Evolutionary conservation across 139 green algal species (phyloP).

Genomic region (Haematococcus lacustris): DNA sequence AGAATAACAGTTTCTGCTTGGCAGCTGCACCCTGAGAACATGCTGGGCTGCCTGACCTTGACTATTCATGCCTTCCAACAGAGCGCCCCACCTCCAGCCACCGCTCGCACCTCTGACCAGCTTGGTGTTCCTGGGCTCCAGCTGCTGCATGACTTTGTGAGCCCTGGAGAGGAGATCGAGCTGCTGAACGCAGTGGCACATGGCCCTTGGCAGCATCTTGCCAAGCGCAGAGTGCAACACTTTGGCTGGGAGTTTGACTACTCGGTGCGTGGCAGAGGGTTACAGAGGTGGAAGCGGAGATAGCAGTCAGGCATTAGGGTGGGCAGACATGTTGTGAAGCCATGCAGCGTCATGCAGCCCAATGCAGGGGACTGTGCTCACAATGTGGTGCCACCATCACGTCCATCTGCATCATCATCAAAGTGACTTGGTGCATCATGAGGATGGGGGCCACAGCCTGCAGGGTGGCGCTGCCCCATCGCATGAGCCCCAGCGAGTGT

Average conservation of each 20-base stretch:
- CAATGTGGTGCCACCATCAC: not conserved
- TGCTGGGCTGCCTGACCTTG: no score
- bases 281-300: not conserved
- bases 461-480: not conserved
- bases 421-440: not conserved
- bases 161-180: constrained; percentile 23
- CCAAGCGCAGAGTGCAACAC: constrained; percentile 78
- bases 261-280: constrained; percentile 3
- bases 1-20: no score
- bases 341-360: not conserved
- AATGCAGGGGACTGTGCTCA: not conserved
- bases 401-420: not conserved
- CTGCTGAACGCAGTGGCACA: constrained; percentile 54
- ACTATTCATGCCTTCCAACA: no score
- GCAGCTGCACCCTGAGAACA: no score
- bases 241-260: constrained; percentile 74
- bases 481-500: not conserved
- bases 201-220: constrained; percentile 52
- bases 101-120: not conserved
- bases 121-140: not conserved
- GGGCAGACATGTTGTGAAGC: not conserved
- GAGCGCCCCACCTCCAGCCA: no score
- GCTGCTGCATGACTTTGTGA: not conserved
- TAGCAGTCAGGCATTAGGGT: not conserved
- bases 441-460: not conserved